Percentiles rank a stretch among this genome's conserved stretches.
phyloP scores from a whole-genome alignment of 2,329 filamentous ascomycete species.

The Graphiopsis chlorocephala region DNA sequence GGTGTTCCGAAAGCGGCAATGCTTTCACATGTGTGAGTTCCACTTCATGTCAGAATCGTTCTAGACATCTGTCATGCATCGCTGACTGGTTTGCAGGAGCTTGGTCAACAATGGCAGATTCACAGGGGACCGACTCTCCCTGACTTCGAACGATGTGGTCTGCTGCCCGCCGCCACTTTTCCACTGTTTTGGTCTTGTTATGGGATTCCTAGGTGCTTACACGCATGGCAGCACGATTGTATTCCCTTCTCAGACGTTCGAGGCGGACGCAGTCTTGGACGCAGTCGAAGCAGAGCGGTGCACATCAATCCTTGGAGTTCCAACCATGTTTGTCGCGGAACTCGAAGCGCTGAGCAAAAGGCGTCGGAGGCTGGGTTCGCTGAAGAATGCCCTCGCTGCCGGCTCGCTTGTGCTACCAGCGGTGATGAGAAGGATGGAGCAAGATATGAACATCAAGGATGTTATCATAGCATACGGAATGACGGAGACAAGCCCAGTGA shows the following conservation, averaged over 20 bases:
- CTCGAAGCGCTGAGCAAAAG: constrained; percentile 38
- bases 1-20: neutral
- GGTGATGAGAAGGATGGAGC: constrained; percentile 70
- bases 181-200: constrained; percentile 80
- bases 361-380: neutral
- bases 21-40: neutral
- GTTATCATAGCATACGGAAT: constrained; percentile 60
- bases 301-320: constrained; percentile 76
- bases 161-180: constrained; percentile 83
- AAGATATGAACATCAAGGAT: constrained; percentile 70
- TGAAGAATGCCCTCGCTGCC: constrained; percentile 67
- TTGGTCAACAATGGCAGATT: constrained; percentile 29
- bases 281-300: constrained; percentile 54
- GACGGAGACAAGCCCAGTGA: constrained; percentile 75
- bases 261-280: constrained; percentile 62
- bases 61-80: neutral
- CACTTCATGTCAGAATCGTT: neutral
- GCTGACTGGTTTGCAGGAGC: constrained; percentile 22
- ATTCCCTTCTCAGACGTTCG: constrained; percentile 72
- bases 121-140: constrained; percentile 66
- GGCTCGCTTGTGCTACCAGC: constrained; percentile 66
- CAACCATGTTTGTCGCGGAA: constrained; percentile 76
- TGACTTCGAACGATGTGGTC: constrained; percentile 64
- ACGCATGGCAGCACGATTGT: constrained; percentile 75
- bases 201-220: constrained; percentile 68